Evolutionary conservation across 495 filamentous ascomycete species (phyloP), one percentile per base, ranked within the genome.

Genomic region (Penicillium roqueforti): DNA sequence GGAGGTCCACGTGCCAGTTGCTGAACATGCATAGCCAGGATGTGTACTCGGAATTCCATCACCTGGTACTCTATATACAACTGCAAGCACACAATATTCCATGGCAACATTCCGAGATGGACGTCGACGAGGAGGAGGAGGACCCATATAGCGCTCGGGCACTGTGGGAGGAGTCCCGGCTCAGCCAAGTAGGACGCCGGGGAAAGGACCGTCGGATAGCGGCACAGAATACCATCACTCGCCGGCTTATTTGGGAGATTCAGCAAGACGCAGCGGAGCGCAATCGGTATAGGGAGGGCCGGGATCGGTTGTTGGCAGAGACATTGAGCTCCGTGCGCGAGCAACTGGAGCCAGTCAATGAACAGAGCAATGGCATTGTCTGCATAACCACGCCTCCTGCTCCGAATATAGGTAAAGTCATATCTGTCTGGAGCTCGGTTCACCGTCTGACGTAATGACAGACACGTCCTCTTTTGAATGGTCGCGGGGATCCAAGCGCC

Each of bases 1-100:
- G 71, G 36, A 64, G 66, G 38, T 70, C 69, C 3, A 70, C 61
- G 6, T 76, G 72, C 49, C 71, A 74, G 23, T 53, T 77, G 14
- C 60, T 80, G 37, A 68, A 71, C 26, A 76, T 74, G 51, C 70
- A 74, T 25, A 73, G 69, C 55, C 75, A 78, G 48, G 73, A 79
- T 50, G 57, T 70, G 14, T 76, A 76, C 53, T 54, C 66, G 26
- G 64, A 71, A 14, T 75, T 79, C 25, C 59, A 70, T n/a, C 62
- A 68, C 37, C 59, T 80, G n/a, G 66, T 80, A 20, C 61, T 57
- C 32, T 64, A 62, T 13, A 72, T 75, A 43, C 69, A 71, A 20
- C 57, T 48, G 38, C 65, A 65, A 47, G 67, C 69, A 9, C 59
- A 40, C 18, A 45, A 52, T 3, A 54, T 70, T 25, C 59, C 63